Percentiles rank a stretch among this genome's conserved stretches.
Evolutionary conservation across 1,284 basidiomycete genomes (phyloP).

Genomic region (Puccinia hordei): DNA sequence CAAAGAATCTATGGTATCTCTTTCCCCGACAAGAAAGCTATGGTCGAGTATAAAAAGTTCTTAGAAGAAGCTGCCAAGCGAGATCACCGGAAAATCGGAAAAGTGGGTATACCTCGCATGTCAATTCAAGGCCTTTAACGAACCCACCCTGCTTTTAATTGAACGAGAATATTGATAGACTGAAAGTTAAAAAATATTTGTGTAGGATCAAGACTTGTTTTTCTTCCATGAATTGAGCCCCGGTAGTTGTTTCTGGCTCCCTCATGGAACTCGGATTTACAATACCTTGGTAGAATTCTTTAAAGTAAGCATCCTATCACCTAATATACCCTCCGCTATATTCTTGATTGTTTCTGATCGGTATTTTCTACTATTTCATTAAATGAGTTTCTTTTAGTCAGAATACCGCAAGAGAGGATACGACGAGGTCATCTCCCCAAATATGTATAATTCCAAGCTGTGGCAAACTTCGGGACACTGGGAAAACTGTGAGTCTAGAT

Average conservation of each 20-base stretch:
- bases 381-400: conserved; percentile 58
- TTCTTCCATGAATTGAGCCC: conserved; percentile 97
- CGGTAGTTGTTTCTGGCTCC: conserved; percentile 94
- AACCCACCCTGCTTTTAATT: conserved; percentile 16
- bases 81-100: conserved; percentile 93
- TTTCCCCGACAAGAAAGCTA: conserved; percentile 96
- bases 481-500: conserved; percentile 67
- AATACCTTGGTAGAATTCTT: conserved; percentile 89
- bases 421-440: conserved; percentile 94
- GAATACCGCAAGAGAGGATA: conserved; percentile 86
- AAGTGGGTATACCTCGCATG: conserved; percentile 62
- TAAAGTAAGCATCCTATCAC: conserved; percentile 65
- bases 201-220: conserved; percentile 90
- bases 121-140: background rate
- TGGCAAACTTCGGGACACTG: conserved; percentile 99
- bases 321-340: background rate
- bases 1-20: conserved; percentile 98
- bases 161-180: too few relatives aligned
- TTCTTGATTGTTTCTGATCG: conserved; percentile 37
- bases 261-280: conserved; percentile 95
- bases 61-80: conserved; percentile 94
- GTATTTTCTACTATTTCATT: background rate
- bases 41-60: conserved; percentile 94
- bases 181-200: background rate
- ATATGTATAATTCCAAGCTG: conserved; percentile 94